Conservation (phyloP, 768 basidiomycete species). For the Saitozyma sp. region DNA sequence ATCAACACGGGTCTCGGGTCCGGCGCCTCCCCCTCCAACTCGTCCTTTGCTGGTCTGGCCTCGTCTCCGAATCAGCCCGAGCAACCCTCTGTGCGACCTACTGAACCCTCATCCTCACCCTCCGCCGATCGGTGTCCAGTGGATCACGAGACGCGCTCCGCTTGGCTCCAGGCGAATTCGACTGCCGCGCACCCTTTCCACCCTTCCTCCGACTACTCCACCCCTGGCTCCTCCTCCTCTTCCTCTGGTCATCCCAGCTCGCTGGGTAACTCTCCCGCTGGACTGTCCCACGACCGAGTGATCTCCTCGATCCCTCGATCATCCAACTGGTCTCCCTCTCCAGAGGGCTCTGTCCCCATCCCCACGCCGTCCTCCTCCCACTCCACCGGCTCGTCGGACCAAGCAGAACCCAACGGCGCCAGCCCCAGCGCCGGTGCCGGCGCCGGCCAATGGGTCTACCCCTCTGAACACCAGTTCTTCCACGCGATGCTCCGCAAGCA, state of each 20-base stretch:
- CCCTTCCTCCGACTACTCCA: neutral
- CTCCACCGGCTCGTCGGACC: neutral
- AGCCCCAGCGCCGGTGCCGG: constrained; percentile 5
- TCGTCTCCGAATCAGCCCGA: too few species aligned
- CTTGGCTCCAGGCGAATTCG: constrained; percentile 54
- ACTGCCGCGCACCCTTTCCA: constrained; percentile 24
- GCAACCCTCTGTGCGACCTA: too few species aligned
- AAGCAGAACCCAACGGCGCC: constrained; percentile 8
- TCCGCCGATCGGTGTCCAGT: constrained; percentile 62
- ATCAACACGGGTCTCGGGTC: too few species aligned
- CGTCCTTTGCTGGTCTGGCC: too few species aligned
- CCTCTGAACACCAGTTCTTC: constrained; percentile 97
- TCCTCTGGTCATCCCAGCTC: constrained; percentile 4
- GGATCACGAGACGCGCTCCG: constrained; percentile 60
- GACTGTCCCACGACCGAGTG: constrained; percentile 70
- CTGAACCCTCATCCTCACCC: neutral
- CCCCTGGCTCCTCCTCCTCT: constrained; percentile 17
- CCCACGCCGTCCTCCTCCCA: constrained; percentile 10
- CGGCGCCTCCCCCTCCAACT: too few species aligned
- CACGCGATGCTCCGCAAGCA: constrained; percentile 95
- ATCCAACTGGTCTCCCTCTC: constrained; percentile 19
- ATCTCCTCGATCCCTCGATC: constrained; percentile 81
- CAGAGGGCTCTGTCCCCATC: constrained; percentile 16
- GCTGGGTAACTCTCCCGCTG: constrained; percentile 2
- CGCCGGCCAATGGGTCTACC: constrained; percentile 84